Evolutionary conservation across 805 yeast species (phyloP).

Genomic region (Yarrowia sp.): DNA sequence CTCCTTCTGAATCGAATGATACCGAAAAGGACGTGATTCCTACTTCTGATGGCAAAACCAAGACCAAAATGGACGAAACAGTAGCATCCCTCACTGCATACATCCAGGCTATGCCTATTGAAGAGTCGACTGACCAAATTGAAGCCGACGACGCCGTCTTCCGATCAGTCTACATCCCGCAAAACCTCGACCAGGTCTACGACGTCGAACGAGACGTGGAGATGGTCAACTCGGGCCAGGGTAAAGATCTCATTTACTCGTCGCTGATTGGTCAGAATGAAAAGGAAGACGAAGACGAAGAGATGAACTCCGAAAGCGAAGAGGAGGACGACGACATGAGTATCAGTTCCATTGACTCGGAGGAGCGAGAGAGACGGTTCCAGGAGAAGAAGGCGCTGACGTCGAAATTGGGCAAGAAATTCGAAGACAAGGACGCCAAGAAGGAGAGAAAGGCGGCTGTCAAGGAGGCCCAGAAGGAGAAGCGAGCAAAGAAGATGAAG

Average conservation of each 20-base stretch:
- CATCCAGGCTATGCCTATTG: constrained; percentile 45
- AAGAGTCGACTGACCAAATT: constrained; percentile 51
- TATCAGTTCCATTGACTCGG: constrained; percentile 42
- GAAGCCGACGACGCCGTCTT: constrained; percentile 85
- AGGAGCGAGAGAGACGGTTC: constrained; percentile 51
- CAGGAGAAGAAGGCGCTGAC: constrained; percentile 55
- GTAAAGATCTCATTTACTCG: constrained; percentile 68
- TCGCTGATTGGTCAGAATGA: constrained; percentile 47
- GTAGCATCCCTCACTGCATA: constrained; percentile 44
- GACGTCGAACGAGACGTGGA: constrained; percentile 74
- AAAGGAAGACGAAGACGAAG: constrained; percentile 43
- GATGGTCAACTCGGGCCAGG: constrained; percentile 78
- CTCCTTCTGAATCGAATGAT: background rate
- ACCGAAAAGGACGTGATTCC: background rate
- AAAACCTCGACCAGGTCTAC: constrained; percentile 59
- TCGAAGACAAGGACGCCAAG: constrained; percentile 79
- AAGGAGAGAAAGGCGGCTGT: constrained; percentile 75
- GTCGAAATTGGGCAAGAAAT: constrained; percentile 69
- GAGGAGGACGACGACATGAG: constrained; percentile 43
- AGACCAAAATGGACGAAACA: constrained; percentile 46
- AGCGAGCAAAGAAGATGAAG: constrained; percentile 81
- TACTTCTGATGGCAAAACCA: background rate
- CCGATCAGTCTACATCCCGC: constrained; percentile 81
- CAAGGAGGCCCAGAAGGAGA: constrained; percentile 80
- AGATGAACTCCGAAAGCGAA: constrained; percentile 43